phyloP scores from a whole-genome alignment of 1,284 basidiomycete genomes.

The Melampsora occidentalis region DNA sequence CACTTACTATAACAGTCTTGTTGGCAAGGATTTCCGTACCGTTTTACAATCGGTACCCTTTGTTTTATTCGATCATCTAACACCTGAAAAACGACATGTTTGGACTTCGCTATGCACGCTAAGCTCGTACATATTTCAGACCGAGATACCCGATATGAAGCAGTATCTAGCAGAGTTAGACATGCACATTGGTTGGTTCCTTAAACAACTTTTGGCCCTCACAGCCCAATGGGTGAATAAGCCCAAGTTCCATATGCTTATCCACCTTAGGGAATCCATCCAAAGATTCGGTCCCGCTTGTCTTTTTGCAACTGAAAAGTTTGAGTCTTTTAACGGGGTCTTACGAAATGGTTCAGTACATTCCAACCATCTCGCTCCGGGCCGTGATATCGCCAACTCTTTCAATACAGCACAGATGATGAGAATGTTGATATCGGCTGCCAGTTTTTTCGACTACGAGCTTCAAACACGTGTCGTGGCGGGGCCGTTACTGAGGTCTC shows the following conservation, averaged over 20 bases:
- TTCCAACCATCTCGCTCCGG: neutral
- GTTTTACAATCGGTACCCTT: conserved; percentile 46
- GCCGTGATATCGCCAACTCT: neutral
- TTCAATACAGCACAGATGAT: neutral
- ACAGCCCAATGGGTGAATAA: conserved; percentile 56
- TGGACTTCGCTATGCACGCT: conserved; percentile 53
- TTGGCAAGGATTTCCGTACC: conserved; percentile 54
- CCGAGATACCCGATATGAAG: neutral
- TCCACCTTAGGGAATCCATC: conserved; percentile 48
- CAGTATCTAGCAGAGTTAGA: neutral
- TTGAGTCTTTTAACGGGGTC: conserved; percentile 16
- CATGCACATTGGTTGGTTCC: conserved; percentile 51
- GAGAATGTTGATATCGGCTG: no score
- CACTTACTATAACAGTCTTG: conserved; percentile 52
- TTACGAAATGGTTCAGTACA: conserved; percentile 3
- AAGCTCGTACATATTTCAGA: conserved; percentile 1
- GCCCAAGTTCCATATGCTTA: conserved; percentile 53
- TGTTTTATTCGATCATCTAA: conserved; percentile 53
- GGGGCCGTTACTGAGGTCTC: no score
- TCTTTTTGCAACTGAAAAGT: conserved; percentile 29
- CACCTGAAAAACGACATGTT: conserved; percentile 46
- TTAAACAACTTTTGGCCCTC: conserved; percentile 50
- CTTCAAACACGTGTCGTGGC: no score
- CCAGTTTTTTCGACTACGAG: no score
- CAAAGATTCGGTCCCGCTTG: conserved; percentile 5